Evolutionary conservation across 192 early-diverging fungal genomes (phyloP), one percentile per base, ranked within the genome.

Genomic region (Podila epicladia): DNA sequence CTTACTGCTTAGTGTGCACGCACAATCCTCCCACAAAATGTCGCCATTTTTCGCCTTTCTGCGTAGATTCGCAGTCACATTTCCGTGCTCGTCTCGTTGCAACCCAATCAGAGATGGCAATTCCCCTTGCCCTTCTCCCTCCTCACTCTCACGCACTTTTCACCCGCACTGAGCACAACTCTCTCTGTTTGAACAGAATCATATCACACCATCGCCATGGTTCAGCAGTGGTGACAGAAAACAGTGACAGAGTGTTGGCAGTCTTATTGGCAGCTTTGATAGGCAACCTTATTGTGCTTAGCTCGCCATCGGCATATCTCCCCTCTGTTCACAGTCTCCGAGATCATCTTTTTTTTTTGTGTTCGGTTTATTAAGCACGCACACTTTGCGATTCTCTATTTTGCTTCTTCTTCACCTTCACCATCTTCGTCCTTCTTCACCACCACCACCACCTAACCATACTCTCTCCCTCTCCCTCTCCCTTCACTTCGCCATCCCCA

Each of bases 191-290:
- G 20, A 0, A 9, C 24, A 24, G 11, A 55, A 26, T 55, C 53
- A 55, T 55, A 55, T 55, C 53, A 55, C 53, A 55, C 53, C 53
- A 55, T 55, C 53, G 53, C 20, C 53, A 55, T 26, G 22, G n/a
- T n/a, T 9, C 53, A 6, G 24, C 41, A 45, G 41, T 45, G 41
- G 41, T 45, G 41, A 4, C 13, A 45, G 41, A 37, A 4, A 11
- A 15, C 41, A 45, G 11, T 45, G 41, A 12, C 38, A 41, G 38
- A 15, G n/a, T n/a, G n/a, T n/a, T n/a, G n/a, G n/a, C n/a, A n/a
- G n/a, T n/a, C n/a, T n/a, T n/a, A n/a, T n/a, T n/a, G n/a, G n/a
- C n/a, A n/a, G n/a, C n/a, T n/a, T n/a, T n/a, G n/a, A n/a, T n/a
- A n/a, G 41, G 41, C 41, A 45, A 8, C 15, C 15, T 11, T 1